Base-by-base conservation (phyloP, 495 filamentous ascomycete genomes). In the Penicillium dipodomyicola region DNA sequence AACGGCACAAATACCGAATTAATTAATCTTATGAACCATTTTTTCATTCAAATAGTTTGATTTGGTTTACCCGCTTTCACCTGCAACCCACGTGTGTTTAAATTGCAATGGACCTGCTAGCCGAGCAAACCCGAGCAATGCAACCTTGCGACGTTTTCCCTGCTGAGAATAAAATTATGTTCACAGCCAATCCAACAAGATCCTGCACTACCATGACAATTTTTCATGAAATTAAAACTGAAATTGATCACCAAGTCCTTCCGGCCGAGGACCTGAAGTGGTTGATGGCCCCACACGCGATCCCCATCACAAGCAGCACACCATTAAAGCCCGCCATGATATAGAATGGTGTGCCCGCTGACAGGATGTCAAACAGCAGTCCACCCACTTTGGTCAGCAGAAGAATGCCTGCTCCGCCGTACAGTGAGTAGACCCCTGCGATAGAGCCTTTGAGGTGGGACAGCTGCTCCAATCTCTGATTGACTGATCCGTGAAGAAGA, bases 361-460 rank as follows among this genome's bases (percentile, higher is more conserved):
- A 83, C 52, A 84, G 65, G 22, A 59, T 70, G 70, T 97, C 92
- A 65, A 96, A 97, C 44, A 96, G 67, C 23, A 83, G 79, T 0
- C 94, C 94, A n/a, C 94, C 94, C 15, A 92, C 67, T 71, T 98
- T 98, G 20, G 94, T 98, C 25, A 98, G 77, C 2, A 96, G 70
- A 48, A 98, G 65, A 30, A 98, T 98, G 0, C 92, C 94, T 0
- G 84, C 86, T n/a, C 93, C 94, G 12, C 94, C 94, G 52, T 86
- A 89, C 54, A 96, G 81, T 50, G 88, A 92, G 65, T 98, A 98
- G 1, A 96, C 86, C 0, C 94, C 94, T 10, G 94, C 92, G 58
- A 98, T 96, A 3, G 87, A 90, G 1, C 94, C 94, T 73, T 97
- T 97, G 23, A 96, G 77, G 33, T 89, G 77, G 55, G 68, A 67